Evolutionary conservation across 2,329 filamentous ascomycete genomes (phyloP), one percentile per base, ranked within the genome.

Genomic region (Aspergillus transmontanensis): DNA sequence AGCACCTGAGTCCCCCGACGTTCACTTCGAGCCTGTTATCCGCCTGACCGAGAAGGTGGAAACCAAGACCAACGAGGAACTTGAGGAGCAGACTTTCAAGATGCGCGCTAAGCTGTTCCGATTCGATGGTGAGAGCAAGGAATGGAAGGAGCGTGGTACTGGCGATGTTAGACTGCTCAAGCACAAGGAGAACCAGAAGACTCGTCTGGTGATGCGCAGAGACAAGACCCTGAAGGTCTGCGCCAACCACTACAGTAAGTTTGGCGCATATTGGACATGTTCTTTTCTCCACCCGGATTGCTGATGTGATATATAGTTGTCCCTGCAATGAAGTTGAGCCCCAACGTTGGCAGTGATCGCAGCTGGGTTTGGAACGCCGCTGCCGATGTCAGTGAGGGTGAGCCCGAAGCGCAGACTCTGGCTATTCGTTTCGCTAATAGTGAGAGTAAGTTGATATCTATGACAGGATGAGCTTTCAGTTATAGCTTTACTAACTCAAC

Each of bases 181-280:
- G 89, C 95, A 99, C 87, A 95, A 93, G 87, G 94, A 97, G 85
- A 97, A 97, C 80, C 89, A 91, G 82, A 98, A 98, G 90, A 97
- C 94, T 64, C 89, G 95, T 73, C 85, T 99, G 74, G 95, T 99
- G 73, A 99, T 99, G 95, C 91, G 95, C 80, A 89, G 95, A 79
- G 95, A 99, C 86, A 98, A 98, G 92, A 99, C 95, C 66, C 89
- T 98, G 84, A 99, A 99, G 88, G 95, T 99, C 82, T 99, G 95
- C 90, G 95, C 95, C 78, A 99, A 99, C 86, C 95, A 99, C 87
- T 99, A 99, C 83, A 90, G 94, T 97, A 89, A 75, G 91, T 84
- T 36, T 23, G 6, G 23, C 48, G 43, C 28, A 26, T 32, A n/a
- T 19, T 7, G 14, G 19, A 21, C 21, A 14, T 45, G 1, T 14